These are phyloP conservation scores for Xylaria digitata DNA, from an alignment of 2,329 filamentous ascomycete genomes.

Conservation along the genomic window DNA sequence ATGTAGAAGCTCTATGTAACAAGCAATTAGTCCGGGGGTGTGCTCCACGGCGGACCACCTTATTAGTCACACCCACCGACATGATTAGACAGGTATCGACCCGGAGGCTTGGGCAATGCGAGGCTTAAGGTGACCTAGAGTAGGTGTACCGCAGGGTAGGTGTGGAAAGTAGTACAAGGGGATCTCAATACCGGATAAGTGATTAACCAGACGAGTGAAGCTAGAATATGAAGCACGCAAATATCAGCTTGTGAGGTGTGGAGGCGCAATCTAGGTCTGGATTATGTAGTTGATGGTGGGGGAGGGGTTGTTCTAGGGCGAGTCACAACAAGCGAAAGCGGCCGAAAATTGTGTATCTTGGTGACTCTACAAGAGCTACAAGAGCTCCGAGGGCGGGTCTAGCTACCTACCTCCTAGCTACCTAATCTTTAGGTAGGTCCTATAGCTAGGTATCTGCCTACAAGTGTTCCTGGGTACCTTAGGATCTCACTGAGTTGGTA, in stretches of 20 bases:
- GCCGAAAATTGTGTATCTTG: slow-evolving; percentile 24
- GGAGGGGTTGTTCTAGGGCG: slow-evolving; percentile 14
- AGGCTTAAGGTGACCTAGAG: slow-evolving; percentile 8
- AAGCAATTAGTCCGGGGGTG: slow-evolving; percentile 36
- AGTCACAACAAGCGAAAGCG: slow-evolving; percentile 15
- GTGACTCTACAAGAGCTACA: slow-evolving; percentile 22
- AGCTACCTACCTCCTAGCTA: not conserved
- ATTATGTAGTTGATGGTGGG: slow-evolving; percentile 35
- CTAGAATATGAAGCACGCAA: slow-evolving; percentile 1
- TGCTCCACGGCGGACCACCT: slow-evolving; percentile 9
- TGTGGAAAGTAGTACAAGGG: not conserved
- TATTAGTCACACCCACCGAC: slow-evolving; percentile 42
- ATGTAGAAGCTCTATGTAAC: slow-evolving; percentile 74
- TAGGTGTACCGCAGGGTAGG: slow-evolving; percentile 6
- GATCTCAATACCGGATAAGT: slow-evolving; percentile 21
- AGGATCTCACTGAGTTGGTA: no score
- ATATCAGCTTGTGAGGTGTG: not conserved
- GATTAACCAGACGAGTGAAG: slow-evolving; percentile 29
- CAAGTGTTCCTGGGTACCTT: no score
- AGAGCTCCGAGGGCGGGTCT: slow-evolving; percentile 43
- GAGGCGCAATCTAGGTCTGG: no score
- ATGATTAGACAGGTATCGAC: slow-evolving; percentile 38
- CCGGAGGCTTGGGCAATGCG: slow-evolving; percentile 10
- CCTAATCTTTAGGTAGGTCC: no score
- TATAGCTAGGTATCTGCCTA: no score